A percentile compares a stretch with the other conserved stretches of the same genome.
These are phyloP conservation scores for Melanomma pulvis-pyrius DNA, from an alignment of 495 filamentous ascomycete species.

Conservation along the genomic window DNA sequence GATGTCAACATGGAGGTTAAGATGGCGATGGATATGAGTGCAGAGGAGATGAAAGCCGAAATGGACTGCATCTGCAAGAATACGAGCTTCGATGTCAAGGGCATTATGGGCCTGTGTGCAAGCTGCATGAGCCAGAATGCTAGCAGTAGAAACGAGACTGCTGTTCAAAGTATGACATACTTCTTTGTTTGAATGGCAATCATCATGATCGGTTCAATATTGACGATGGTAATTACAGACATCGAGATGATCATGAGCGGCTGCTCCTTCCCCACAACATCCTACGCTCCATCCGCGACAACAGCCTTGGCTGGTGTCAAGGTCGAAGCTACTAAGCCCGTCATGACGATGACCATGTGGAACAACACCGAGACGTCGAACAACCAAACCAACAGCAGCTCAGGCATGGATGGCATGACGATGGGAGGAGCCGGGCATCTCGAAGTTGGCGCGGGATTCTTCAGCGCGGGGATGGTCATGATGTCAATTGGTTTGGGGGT, in stretches of 20 bases:
- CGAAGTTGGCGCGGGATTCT: neutral
- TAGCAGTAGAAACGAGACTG: neutral
- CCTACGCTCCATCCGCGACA: slow-evolving; percentile 13
- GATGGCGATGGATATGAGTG: neutral
- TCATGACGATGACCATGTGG: slow-evolving; percentile 3
- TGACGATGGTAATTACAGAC: neutral
- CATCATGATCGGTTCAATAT: neutral
- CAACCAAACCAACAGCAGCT: neutral
- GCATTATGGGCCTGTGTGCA: slow-evolving; percentile 7
- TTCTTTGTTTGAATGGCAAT: neutral
- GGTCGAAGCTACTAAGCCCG: slow-evolving; percentile 3
- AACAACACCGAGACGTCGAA: neutral
- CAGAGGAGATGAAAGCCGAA: slow-evolving; percentile 1
- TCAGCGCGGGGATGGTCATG: neutral
- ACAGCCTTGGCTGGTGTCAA: neutral
- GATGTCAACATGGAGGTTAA: neutral
- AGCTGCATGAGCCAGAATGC: slow-evolving; percentile 10
- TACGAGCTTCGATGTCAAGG: slow-evolving; percentile 3
- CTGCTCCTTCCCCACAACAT: slow-evolving; percentile 6
- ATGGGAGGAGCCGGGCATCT: neutral
- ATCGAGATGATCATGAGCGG: slow-evolving; percentile 3
- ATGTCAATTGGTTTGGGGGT: neutral
- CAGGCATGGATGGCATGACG: neutral
- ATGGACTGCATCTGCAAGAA: slow-evolving; percentile 6
- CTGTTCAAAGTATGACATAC: neutral